Percentiles rank a stretch among this genome's conserved stretches.
Conservation (phyloP, 192 early-diverging fungal genomes). For the Podila clonocystis region DNA sequence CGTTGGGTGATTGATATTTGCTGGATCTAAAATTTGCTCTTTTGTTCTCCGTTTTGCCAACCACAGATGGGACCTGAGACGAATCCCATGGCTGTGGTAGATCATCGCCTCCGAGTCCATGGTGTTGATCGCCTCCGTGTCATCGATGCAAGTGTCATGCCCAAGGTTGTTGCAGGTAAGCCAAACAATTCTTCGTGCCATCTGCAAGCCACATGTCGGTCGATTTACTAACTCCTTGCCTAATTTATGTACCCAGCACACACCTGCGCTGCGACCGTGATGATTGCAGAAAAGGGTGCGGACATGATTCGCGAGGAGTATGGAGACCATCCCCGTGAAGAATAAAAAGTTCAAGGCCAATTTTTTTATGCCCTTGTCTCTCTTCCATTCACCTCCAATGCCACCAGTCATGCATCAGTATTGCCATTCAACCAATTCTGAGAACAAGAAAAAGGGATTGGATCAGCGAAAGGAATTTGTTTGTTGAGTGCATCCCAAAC, state of each 20-base stretch:
- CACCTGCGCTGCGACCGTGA: slow-evolving; percentile 19
- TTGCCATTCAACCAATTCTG: too few relatives aligned
- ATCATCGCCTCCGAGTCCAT: slow-evolving; percentile 11
- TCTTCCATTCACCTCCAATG: too few relatives aligned
- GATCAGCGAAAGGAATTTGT: too few relatives aligned
- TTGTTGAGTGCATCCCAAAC: too few relatives aligned
- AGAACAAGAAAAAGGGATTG: too few relatives aligned
- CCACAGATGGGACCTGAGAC: slow-evolving; percentile 14
- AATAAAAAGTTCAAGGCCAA: too few relatives aligned
- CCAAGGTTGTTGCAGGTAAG: slow-evolving; percentile 22
- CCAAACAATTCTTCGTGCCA: not conserved
- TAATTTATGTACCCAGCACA: not conserved
- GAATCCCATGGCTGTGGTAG: slow-evolving; percentile 20
- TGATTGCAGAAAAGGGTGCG: slow-evolving; percentile 21
- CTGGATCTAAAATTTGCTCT: not conserved
- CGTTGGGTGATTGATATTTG: too few relatives aligned
- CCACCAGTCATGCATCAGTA: too few relatives aligned
- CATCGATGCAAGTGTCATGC: slow-evolving; percentile 26
- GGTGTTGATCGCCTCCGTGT: slow-evolving; percentile 19
- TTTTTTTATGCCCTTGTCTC: too few relatives aligned
- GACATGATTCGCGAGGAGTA: slow-evolving; percentile 27
- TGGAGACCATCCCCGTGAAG: too few relatives aligned
- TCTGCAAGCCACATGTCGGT: too few relatives aligned
- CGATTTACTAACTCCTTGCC: not conserved
- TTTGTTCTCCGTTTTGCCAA: not conserved